phyloP scores from a whole-genome alignment of 805 yeast species.

The Candida verbasci region DNA sequence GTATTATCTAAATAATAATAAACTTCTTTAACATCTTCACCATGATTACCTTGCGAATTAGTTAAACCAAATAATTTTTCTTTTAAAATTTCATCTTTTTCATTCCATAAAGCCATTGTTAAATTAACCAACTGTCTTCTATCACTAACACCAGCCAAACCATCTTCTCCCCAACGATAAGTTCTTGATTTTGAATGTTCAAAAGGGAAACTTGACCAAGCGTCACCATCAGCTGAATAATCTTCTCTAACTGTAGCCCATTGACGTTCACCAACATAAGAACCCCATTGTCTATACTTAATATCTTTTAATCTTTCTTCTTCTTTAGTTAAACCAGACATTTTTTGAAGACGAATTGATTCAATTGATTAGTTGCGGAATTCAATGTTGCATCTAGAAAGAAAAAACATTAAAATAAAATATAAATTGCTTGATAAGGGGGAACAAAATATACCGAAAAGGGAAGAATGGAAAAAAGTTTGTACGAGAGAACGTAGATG shows the following conservation, averaged over 20 bases:
- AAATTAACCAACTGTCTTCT: constrained; percentile 72
- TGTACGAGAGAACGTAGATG: too few relatives aligned
- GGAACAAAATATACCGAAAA: too few relatives aligned
- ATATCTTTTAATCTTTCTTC: constrained; percentile 34
- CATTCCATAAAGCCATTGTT: constrained; percentile 90
- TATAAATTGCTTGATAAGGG: too few relatives aligned
- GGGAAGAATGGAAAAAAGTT: too few relatives aligned
- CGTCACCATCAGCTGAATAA: constrained; percentile 80
- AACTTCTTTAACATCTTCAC: constrained; percentile 88
- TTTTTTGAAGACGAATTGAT: too few relatives aligned
- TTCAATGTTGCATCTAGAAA: too few relatives aligned
- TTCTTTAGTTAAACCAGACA: constrained; percentile 28
- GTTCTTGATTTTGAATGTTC: constrained; percentile 77
- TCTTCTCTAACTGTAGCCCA: constrained; percentile 90
- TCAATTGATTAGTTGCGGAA: too few relatives aligned
- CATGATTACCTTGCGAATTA: constrained; percentile 92
- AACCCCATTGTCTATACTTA: constrained; percentile 90
- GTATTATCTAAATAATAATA: constrained; percentile 87
- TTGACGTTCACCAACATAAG: constrained; percentile 81
- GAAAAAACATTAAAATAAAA: background rate
- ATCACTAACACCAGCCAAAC: constrained; percentile 85
- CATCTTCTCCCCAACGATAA: constrained; percentile 96
- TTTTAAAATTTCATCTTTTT: constrained; percentile 75
- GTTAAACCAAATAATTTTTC: constrained; percentile 86
- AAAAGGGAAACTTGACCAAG: constrained; percentile 86